Base-by-base conservation (phyloP, 176 grass and related monocot genomes). In the Oryza australiensis region DNA sequence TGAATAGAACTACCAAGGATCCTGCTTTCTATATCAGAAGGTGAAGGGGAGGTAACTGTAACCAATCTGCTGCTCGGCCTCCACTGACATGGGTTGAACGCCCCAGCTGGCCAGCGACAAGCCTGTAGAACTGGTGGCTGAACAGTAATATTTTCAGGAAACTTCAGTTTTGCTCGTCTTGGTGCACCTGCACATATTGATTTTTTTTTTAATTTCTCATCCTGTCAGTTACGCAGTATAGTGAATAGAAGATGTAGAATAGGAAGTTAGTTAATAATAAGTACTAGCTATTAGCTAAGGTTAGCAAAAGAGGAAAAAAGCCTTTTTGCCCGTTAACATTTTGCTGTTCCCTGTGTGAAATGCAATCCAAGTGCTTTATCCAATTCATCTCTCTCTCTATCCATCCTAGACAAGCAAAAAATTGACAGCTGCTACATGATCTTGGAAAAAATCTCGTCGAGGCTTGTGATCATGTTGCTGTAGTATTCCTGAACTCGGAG, bases 391-490 rank as follows among this genome's bases (percentile, higher is more conserved):
- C 69, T 23, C 69, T 23, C 42, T 15, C 35, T 73, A 24, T 69
- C 71, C 5, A 59, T 68, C 53, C 73, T 65, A 30, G 60, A 86
- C 20, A 65, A 62, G 27, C 30, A 10, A 33, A 16, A 20, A 42
- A 24, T 60, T 66, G 41, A n/a, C 46, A 46, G 12, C 62, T 81
- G 70, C 72, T 86, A 73, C 77, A 34, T 86, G 84, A 97, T 91
- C 65, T 85, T 92, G 7, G 84, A 63, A 75, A 93, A 93, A 68
- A 98, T 87, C 75, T 91, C 74, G 15, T 89, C 76, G 11, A 98
- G 64, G 33, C 84, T 75, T 24, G 73, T 11, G 35, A 91, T 66
- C n/a, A 94, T 97, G 83, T 88, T 90, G 72, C 70, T 28, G 35
- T 87, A 92, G 78, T 80, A 87, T 43, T 98, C 81, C 74, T 89